Evolutionary conservation across 2,329 filamentous ascomycete species (phyloP).

Genomic region (Aspergillus sp.): DNA sequence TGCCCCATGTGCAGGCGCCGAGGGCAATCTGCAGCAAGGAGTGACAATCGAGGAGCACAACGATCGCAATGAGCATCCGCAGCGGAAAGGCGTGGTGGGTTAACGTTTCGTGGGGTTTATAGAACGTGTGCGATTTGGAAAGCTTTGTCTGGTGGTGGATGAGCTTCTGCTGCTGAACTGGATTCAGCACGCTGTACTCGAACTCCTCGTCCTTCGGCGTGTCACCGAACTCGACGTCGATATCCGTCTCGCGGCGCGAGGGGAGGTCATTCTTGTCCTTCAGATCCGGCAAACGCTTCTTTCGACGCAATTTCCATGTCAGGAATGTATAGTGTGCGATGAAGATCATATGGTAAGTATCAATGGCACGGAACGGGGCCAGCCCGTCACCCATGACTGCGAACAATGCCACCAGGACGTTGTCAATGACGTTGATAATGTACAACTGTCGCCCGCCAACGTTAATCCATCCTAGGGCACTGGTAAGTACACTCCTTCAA

Average conservation of each 20-base stretch:
- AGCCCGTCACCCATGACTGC: conserved; percentile 68
- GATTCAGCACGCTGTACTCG: conserved; percentile 62
- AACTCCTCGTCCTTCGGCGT: conserved; percentile 46
- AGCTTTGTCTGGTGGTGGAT: conserved; percentile 78
- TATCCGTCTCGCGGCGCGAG: conserved; percentile 38
- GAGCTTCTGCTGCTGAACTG: conserved; percentile 65
- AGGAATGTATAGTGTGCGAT: conserved; percentile 69
- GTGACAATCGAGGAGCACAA: conserved; percentile 76
- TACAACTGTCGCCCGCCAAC: conserved; percentile 71
- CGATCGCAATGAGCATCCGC: conserved; percentile 69
- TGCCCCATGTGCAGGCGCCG: conserved; percentile 75
- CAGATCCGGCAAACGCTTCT: conserved; percentile 60
- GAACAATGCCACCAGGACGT: conserved; percentile 68
- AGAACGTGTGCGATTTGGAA: conserved; percentile 79
- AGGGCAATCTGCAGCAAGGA: conserved; percentile 77
- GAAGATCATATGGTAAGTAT: conserved; percentile 85
- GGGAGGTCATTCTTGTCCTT: conserved; percentile 70
- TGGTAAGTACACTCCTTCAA: background rate
- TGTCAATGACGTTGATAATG: conserved; percentile 67
- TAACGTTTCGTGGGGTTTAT: conserved; percentile 81
- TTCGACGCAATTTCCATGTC: conserved; percentile 64
- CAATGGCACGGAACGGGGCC: conserved; percentile 71
- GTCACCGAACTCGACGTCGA: conserved; percentile 46
- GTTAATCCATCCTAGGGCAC: conserved; percentile 67
- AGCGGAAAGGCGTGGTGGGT: conserved; percentile 80